A percentile compares a stretch with the other conserved stretches of the same genome.
phyloP scores from a whole-genome alignment of 768 basidiomycete species.

The Boletus patriciae region DNA sequence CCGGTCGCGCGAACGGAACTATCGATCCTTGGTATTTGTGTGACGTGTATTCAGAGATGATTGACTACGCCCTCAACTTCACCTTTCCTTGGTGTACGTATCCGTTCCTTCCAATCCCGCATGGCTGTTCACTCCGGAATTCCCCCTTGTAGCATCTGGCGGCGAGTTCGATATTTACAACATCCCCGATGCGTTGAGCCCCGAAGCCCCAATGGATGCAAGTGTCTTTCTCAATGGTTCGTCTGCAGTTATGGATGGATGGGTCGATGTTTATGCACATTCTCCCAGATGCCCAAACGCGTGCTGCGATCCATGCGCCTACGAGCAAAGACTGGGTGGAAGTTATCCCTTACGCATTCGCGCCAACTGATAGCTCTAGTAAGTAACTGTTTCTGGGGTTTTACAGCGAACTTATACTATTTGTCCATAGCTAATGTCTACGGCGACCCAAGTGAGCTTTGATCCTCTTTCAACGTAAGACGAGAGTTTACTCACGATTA shows the following conservation, averaged over 20 bases:
- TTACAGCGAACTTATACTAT: neutral
- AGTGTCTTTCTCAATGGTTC: constrained; percentile 58
- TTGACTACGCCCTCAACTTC: constrained; percentile 71
- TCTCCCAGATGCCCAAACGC: constrained; percentile 46
- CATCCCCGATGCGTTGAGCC: constrained; percentile 43
- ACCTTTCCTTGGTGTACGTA: constrained; percentile 59
- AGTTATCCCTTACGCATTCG: constrained; percentile 27
- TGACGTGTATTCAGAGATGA: constrained; percentile 55
- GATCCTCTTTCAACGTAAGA: neutral
- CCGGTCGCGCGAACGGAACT: constrained; percentile 52
- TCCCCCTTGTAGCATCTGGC: constrained; percentile 12
- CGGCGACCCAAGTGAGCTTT: constrained; percentile 35
- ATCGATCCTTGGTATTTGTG: constrained; percentile 65
- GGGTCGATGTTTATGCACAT: constrained; percentile 38
- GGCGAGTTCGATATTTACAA: constrained; percentile 47
- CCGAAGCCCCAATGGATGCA: constrained; percentile 48
- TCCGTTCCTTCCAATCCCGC: neutral
- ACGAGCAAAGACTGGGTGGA: constrained; percentile 52
- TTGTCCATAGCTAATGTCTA: constrained; percentile 5
- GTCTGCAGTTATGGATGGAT: constrained; percentile 46
- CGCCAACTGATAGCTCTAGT: constrained; percentile 1
- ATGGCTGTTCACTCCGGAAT: neutral
- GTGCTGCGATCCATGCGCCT: constrained; percentile 66
- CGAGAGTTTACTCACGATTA: neutral
- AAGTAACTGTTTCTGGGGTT: constrained; percentile 1